Percentiles rank a stretch among this genome's conserved stretches.
phyloP scores from a whole-genome alignment of 805 yeast genomes.

The Diddensiella santjacobensis region DNA sequence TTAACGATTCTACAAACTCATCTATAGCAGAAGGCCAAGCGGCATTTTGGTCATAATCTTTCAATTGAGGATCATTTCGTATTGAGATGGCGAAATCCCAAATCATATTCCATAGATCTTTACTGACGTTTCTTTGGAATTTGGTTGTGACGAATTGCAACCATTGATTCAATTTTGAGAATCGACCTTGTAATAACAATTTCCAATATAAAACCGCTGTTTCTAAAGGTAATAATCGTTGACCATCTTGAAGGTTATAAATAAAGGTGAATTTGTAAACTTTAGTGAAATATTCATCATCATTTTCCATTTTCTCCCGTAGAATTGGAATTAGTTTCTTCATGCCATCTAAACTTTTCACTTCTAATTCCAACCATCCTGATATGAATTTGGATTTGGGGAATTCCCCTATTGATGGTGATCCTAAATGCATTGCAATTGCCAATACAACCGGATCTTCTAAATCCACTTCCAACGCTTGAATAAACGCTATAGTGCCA shows the following conservation, averaged over 20 bases:
- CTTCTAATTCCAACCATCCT: slow-evolving; percentile 47
- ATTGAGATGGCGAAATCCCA: slow-evolving; percentile 54
- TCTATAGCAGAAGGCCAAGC: slow-evolving; percentile 94
- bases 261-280: slow-evolving; percentile 72
- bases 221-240: slow-evolving; percentile 53
- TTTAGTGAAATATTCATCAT: slow-evolving; percentile 42
- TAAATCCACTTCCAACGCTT: slow-evolving; percentile 63
- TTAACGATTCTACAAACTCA: slow-evolving; percentile 60
- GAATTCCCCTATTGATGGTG: slow-evolving; percentile 66
- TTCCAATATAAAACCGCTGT: slow-evolving; percentile 76
- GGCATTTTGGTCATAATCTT: slow-evolving; percentile 67
- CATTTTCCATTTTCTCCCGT: slow-evolving; percentile 30
- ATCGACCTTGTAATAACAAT: slow-evolving; percentile 50
- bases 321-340: slow-evolving; percentile 35
- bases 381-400: slow-evolving; percentile 45
- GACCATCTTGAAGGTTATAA: slow-evolving; percentile 58
- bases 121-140: slow-evolving; percentile 50
- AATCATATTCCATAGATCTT: slow-evolving; percentile 85
- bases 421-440: slow-evolving; percentile 62
- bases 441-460: slow-evolving; percentile 73
- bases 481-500: slow-evolving; percentile 67
- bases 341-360: slow-evolving; percentile 46
- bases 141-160: slow-evolving; percentile 45
- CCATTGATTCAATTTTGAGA: slow-evolving; percentile 45
- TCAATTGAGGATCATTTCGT: slow-evolving; percentile 48